Conservation (phyloP, 345 rosid species). For the Zanthoxylum bungeanum region DNA sequence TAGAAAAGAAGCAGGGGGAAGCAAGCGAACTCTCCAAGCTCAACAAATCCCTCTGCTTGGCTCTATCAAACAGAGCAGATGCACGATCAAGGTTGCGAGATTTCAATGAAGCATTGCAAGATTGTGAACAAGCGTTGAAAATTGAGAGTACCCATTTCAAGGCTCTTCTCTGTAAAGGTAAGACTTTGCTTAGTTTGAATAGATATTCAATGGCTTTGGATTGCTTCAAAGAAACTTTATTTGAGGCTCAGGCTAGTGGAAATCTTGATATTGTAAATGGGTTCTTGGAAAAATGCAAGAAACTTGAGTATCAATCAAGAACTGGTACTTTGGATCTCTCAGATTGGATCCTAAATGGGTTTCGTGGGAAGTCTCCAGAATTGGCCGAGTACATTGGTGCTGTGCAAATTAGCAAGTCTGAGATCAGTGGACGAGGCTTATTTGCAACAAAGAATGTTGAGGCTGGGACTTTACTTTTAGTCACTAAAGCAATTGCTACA, state of each 20-base stretch:
- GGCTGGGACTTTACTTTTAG: conserved; percentile 55
- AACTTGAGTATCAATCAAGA: conserved; percentile 62
- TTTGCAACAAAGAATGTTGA: conserved; percentile 68
- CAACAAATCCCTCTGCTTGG: conserved; percentile 57
- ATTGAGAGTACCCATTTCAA: conserved; percentile 71
- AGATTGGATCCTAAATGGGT: conserved; percentile 71
- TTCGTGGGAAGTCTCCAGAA: conserved; percentile 58
- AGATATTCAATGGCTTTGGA: conserved; percentile 63
- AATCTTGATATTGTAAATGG: conserved; percentile 48
- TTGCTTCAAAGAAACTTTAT: conserved; percentile 60
- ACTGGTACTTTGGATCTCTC: conserved; percentile 81
- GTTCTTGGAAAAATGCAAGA: conserved; percentile 70
- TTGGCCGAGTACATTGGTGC: conserved; percentile 74
- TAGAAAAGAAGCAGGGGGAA: conserved; percentile 18
- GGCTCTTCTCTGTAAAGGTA: conserved; percentile 80
- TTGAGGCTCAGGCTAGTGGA: conserved; percentile 51
- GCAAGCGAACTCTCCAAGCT: conserved; percentile 35
- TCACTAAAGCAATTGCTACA: conserved; percentile 63
- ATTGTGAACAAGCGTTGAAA: conserved; percentile 60
- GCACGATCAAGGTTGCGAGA: conserved; percentile 46
- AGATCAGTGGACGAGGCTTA: conserved; percentile 75
- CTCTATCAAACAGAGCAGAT: conserved; percentile 79
- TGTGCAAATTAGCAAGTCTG: conserved; percentile 51
- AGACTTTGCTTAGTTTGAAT: conserved; percentile 57
- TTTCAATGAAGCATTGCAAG: conserved; percentile 44